These are phyloP conservation scores for Acanthamoeba divionensis DNA, from an alignment of 208 protist genomes.

Conservation along the genomic window DNA sequence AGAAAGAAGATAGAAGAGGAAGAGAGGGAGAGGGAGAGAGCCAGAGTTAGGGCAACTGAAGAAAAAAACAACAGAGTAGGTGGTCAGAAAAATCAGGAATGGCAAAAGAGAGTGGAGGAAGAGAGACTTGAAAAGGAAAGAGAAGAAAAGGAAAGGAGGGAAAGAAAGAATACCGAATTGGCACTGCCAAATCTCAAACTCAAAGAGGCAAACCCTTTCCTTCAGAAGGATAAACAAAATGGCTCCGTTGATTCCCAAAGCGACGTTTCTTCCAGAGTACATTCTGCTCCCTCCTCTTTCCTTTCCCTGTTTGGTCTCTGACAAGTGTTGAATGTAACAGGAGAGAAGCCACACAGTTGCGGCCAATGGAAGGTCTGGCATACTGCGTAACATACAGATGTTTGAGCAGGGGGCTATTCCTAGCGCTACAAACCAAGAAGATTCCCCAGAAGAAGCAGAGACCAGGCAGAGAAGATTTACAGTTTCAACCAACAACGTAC, in stretches of 20 bases:
- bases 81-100: neutral
- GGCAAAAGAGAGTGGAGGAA: neutral
- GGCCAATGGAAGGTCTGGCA: too few relatives aligned
- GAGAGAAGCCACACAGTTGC: too few relatives aligned
- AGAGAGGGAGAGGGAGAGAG: neutral
- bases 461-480: too few relatives aligned
- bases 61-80: neutral
- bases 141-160: neutral
- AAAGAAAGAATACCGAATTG: neutral
- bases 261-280: neutral
- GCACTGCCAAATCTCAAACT: neutral
- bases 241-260: neutral
- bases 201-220: neutral
- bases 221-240: neutral
- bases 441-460: too few relatives aligned
- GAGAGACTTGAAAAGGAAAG: too few relatives aligned
- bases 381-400: too few relatives aligned
- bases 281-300: neutral
- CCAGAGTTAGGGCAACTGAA: neutral
- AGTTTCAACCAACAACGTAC: too few relatives aligned
- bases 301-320: too few relatives aligned
- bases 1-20: slow-evolving; percentile 1
- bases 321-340: too few relatives aligned
- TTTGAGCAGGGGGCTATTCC: too few relatives aligned
- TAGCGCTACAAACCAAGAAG: too few relatives aligned